These are phyloP conservation scores for Phytophthora rubi DNA, from an alignment of 352 stramenopile species.

Conservation along the genomic window DNA sequence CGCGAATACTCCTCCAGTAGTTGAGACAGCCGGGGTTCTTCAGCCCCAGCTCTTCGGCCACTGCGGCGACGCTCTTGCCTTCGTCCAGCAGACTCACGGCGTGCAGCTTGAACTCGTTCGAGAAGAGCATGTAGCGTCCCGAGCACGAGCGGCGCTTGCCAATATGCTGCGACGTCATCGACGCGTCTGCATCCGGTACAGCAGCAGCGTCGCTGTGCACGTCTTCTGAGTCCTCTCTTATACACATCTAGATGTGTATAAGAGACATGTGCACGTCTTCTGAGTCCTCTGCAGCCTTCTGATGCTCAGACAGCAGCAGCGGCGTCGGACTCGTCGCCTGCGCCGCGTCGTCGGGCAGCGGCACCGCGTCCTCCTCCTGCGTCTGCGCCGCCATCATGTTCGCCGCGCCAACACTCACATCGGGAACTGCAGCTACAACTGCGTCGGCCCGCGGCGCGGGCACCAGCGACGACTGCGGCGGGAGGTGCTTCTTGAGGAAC, in stretches of 20 bases:
- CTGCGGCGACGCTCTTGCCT: slow-evolving; percentile 65
- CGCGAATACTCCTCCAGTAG: slow-evolving; percentile 82
- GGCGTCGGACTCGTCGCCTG: slow-evolving; percentile 3
- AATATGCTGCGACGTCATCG: slow-evolving; percentile 26
- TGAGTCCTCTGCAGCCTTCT: slow-evolving; percentile 10
- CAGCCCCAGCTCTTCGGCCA: slow-evolving; percentile 67
- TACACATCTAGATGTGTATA: too few relatives aligned
- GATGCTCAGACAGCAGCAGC: slow-evolving; percentile 16
- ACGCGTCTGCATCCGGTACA: background rate
- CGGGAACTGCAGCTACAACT: background rate
- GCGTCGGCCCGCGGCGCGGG: background rate
- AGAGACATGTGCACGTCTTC: background rate
- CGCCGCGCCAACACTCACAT: background rate
- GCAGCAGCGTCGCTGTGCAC: slow-evolving; percentile 3
- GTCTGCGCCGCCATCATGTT: slow-evolving; percentile 6
- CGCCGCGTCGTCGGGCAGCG: slow-evolving; percentile 2
- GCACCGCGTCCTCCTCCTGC: slow-evolving; percentile 8
- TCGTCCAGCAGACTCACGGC: slow-evolving; percentile 72
- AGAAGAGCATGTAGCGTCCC: slow-evolving; percentile 73
- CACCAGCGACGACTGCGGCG: slow-evolving; percentile 17
- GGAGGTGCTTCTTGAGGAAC: slow-evolving; percentile 72
- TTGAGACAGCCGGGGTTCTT: slow-evolving; percentile 74
- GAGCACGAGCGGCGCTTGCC: slow-evolving; percentile 55
- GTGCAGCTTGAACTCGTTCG: slow-evolving; percentile 84
- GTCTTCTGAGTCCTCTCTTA: too few relatives aligned